These are phyloP conservation scores for Yamadazyma siamensis DNA, from an alignment of 1,139 yeast genomes.

Conservation along the genomic window DNA sequence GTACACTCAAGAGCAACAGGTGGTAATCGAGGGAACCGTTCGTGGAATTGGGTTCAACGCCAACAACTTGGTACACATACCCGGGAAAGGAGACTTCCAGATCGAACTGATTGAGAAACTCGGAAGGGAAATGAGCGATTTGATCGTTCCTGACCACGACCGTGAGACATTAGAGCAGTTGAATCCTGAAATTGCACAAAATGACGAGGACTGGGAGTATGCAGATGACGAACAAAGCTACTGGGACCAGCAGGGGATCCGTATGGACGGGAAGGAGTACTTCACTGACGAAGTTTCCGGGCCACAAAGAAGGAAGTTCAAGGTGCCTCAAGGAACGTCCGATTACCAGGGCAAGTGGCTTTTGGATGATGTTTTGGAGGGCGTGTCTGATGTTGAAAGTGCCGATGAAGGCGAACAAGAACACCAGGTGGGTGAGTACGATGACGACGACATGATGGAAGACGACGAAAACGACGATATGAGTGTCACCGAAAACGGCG, in stretches of 20 bases:
- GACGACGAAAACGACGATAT: constrained; percentile 24
- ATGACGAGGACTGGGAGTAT: constrained; percentile 47
- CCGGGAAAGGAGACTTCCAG: constrained; percentile 88
- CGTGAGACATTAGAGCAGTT: constrained; percentile 69
- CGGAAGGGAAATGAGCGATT: constrained; percentile 23
- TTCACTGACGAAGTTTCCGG: constrained; percentile 40
- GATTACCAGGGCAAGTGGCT: constrained; percentile 95
- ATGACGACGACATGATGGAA: constrained; percentile 17
- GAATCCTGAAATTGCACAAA: constrained; percentile 56
- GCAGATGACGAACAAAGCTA: constrained; percentile 24
- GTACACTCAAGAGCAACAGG: constrained; percentile 24
- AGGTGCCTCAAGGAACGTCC: constrained; percentile 84
- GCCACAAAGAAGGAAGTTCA: constrained; percentile 29
- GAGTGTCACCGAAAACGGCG: constrained; percentile 36
- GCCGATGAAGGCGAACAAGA: constrained; percentile 30
- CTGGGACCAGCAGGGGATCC: constrained; percentile 50
- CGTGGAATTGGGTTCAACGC: constrained; percentile 84
- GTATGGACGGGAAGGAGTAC: constrained; percentile 69
- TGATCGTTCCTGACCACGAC: constrained; percentile 44
- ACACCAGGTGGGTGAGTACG: constrained; percentile 22
- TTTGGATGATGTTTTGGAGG: constrained; percentile 52
- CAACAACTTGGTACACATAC: constrained; percentile 77
- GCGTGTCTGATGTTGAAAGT: constrained; percentile 52
- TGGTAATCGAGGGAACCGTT: constrained; percentile 71
- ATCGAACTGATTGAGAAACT: constrained; percentile 62